Percentiles rank a stretch among this genome's conserved stretches.
Evolutionary conservation across 148 eudicot genomes (phyloP).

Genomic region (Gaultheria prostrata): DNA sequence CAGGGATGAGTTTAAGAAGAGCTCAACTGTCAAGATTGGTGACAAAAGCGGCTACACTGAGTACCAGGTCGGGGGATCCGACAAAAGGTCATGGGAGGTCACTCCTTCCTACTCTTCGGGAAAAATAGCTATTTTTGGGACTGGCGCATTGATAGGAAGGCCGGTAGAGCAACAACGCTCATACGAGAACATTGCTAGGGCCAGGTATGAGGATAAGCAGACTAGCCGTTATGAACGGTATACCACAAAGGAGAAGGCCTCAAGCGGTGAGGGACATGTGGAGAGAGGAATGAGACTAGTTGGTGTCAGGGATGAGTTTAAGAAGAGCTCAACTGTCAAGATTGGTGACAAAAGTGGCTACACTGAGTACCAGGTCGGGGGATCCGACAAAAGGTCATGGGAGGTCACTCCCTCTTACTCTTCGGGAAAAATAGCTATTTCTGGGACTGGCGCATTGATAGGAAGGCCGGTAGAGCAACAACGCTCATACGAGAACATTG

Average conservation of each 20-base stretch:
- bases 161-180: background rate
- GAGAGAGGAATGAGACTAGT: slow-evolving; percentile 7
- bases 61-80: too few relatives aligned
- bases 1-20: slow-evolving; percentile 5
- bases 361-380: slow-evolving; percentile 5
- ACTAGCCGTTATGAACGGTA: background rate
- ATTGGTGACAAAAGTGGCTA: background rate
- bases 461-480: background rate
- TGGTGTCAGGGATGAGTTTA: slow-evolving; percentile 7
- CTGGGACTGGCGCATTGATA: background rate
- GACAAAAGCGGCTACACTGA: slow-evolving; percentile 1
- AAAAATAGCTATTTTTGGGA: background rate
- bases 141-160: background rate
- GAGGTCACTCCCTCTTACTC: background rate
- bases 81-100: background rate
- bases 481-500: background rate
- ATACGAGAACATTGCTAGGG: background rate
- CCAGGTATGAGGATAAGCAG: slow-evolving; percentile 2
- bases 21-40: background rate
- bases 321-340: slow-evolving; percentile 1
- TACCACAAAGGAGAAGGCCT: slow-evolving; percentile 9
- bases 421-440: background rate
- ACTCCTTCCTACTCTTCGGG: background rate
- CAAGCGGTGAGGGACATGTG: background rate
- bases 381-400: too few relatives aligned